Base-by-base conservation (phyloP, 169 alveolate species). In the Plasmodium malariae region DNA sequence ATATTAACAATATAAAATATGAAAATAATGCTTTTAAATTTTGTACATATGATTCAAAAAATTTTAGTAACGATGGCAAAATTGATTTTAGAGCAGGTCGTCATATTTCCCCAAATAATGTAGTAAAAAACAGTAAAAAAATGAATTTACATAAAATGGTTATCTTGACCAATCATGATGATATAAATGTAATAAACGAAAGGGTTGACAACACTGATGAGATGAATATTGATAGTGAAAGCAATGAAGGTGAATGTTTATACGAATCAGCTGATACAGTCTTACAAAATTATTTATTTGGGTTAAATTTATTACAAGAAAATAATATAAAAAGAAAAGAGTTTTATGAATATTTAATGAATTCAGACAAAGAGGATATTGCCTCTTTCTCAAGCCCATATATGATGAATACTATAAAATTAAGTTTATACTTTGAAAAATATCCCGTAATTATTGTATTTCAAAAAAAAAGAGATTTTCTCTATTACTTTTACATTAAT, bases 401-500 rank as follows among this genome's bases (percentile, higher is more conserved):
- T 60, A 83, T 83, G 91, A 83, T 28, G 40, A 43, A 83, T 48
- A 67, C 63, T 14, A 83, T 83, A 68, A 45, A 48, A 4, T 43
- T 21, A 19, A 48, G 55, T n/a, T 0, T 21, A 5, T 4, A n/a
- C 17, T 6, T 37, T 11, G 73, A 65, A 21, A 83, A 83, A 32
- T 67, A 49, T n/a, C 85, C 80, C 6, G 26, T 83, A 37, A 51
- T 83, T 36, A 83, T 83, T 67, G 83, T 85, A 12, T 83, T 83
- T 83, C 73, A 83, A 30, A 83, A 67, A 49, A 83, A 83, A 48
- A 83, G 67, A 43, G 83, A 83, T 45, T 83, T 83, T 83, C 59
- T 49, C n/a, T 83, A 83, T 45, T 43, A 83, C 67, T 67, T 83
- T 5, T 55, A 57, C 19, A 83, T 67, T 67, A 17, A 32, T 49